Percentiles rank a stretch among this genome's conserved stretches.
phyloP scores from a whole-genome alignment of 768 basidiomycete species.

The Mrakia blollopis region DNA sequence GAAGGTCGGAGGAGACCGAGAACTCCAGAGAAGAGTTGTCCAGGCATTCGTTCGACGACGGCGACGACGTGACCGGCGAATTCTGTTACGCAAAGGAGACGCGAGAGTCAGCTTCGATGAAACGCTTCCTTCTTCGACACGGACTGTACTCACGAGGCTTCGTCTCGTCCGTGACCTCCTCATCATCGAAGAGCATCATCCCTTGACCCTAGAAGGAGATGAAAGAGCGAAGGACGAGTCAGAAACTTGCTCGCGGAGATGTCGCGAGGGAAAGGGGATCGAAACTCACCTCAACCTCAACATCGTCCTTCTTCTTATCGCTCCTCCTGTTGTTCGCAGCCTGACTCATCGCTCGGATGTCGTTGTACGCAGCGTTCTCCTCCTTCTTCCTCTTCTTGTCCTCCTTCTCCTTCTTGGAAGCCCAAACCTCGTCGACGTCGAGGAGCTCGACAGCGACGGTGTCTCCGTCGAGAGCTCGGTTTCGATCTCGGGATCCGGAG shows the following conservation, averaged over 20 bases:
- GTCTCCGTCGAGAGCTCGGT: conserved; percentile 95
- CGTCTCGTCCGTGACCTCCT: conserved; percentile 97
- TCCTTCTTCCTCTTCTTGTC: conserved; percentile 99
- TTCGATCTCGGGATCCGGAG: conserved; percentile 89
- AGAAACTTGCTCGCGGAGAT: not conserved
- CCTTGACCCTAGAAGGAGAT: conserved; percentile 64
- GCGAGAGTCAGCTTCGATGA: not conserved
- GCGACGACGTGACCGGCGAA: conserved; percentile 99
- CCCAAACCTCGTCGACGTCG: conserved; percentile 53
- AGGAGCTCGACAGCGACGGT: conserved; percentile 96
- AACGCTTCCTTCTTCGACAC: not conserved
- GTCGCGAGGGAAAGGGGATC: not conserved
- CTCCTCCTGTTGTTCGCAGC: conserved; percentile 61
- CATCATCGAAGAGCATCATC: conserved; percentile 91
- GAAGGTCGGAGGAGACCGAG: conserved; percentile 91
- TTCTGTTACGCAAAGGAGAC: conserved; percentile 48
- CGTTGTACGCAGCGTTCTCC: conserved; percentile 92
- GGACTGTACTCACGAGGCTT: conserved; percentile 56
- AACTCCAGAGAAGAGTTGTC: conserved; percentile 95
- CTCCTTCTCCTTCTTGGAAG: conserved; percentile 99
- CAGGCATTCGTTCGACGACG: conserved; percentile 97
- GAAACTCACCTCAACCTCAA: conserved; percentile 71
- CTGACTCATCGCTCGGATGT: conserved; percentile 52
- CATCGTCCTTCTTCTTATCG: conserved; percentile 99
- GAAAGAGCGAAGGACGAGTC: not conserved